These are phyloP conservation scores for Laguncularia racemosa DNA, from an alignment of 345 rosid species.

Conservation along the genomic window DNA sequence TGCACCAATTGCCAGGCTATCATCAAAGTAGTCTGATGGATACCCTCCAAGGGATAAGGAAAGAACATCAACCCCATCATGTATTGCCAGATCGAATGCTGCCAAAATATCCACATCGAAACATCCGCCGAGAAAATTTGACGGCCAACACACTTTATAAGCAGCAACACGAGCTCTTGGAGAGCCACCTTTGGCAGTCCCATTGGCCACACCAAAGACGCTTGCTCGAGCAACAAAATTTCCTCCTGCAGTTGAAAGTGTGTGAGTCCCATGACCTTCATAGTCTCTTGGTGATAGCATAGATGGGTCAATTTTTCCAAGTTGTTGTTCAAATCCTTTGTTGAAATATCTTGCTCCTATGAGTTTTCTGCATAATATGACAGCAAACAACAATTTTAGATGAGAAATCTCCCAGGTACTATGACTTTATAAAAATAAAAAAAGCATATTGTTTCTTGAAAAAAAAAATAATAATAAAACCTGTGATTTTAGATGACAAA, in stretches of 20 bases:
- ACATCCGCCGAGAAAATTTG: constrained; percentile 28
- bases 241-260: constrained; percentile 41
- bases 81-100: constrained; percentile 44
- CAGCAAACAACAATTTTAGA: neutral
- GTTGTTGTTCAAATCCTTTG: constrained; percentile 22
- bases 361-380: constrained; percentile 34
- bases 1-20: constrained; percentile 33
- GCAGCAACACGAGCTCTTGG: constrained; percentile 54
- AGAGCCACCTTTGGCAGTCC: constrained; percentile 50
- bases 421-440: too few relatives aligned
- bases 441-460: too few relatives aligned
- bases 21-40: constrained; percentile 19
- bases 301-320: neutral
- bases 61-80: constrained; percentile 49
- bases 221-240: constrained; percentile 30
- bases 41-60: constrained; percentile 41
- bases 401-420: too few relatives aligned
- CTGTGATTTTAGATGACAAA: neutral
- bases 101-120: constrained; percentile 37
- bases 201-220: constrained; percentile 19
- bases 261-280: constrained; percentile 52
- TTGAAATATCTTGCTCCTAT: constrained; percentile 53
- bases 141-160: constrained; percentile 52
- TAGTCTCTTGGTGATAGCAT: constrained; percentile 20
- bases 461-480: too few relatives aligned